These are phyloP conservation scores for Nitzschia palea DNA, from an alignment of 108 stramenopile species.

Conservation along the genomic window DNA sequence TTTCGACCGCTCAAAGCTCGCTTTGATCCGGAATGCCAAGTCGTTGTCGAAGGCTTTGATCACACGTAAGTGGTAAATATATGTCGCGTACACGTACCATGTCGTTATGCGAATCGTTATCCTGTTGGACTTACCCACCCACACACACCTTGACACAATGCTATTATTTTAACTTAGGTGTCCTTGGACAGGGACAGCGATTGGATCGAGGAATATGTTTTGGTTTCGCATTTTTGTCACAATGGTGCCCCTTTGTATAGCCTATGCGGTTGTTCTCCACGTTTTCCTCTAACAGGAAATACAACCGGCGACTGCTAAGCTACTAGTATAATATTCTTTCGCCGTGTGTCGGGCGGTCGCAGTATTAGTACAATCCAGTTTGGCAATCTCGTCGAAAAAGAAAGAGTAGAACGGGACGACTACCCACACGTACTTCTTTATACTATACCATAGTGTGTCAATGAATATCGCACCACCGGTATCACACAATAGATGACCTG, in stretches of 20 bases:
- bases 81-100: background rate
- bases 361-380: too few species aligned
- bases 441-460: too few species aligned
- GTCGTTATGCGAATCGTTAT: background rate
- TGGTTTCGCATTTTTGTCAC: slow-evolving; percentile 63
- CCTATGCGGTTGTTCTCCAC: slow-evolving; percentile 7
- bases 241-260: slow-evolving; percentile 19
- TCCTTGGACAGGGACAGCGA: slow-evolving; percentile 81
- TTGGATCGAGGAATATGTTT: slow-evolving; percentile 83
- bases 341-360: too few species aligned
- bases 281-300: too few species aligned
- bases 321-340: background rate
- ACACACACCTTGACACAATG: too few species aligned
- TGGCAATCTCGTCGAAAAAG: too few species aligned
- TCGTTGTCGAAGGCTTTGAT: slow-evolving; percentile 87
- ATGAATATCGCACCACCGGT: too few species aligned
- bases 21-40: slow-evolving; percentile 82
- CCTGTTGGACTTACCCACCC: background rate
- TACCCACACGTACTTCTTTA: too few species aligned
- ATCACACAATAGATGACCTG: too few species aligned
- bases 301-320: background rate
- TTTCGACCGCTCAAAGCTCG: slow-evolving; percentile 74
- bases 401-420: too few species aligned
- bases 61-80: slow-evolving; percentile 54
- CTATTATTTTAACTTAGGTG: slow-evolving; percentile 19